Evolutionary conservation across 2,329 filamentous ascomycete genomes (phyloP).

Genomic region (Diplodia intermedia): DNA sequence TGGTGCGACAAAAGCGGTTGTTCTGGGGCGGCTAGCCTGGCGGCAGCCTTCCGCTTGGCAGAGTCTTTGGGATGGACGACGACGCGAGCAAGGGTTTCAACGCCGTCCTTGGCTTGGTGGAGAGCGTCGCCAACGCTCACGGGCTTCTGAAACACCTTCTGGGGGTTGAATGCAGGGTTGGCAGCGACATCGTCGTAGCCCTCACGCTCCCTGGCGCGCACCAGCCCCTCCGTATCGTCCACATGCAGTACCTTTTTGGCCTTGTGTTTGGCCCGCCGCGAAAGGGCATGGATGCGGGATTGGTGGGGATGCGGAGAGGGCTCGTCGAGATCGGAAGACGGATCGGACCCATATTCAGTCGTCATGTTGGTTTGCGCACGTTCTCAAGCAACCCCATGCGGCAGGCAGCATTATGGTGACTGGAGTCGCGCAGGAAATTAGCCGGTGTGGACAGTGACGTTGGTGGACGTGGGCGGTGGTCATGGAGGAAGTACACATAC

Average conservation of each 20-base stretch:
- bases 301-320: neutral
- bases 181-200: slow-evolving; percentile 31
- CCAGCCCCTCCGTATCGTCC: slow-evolving; percentile 25
- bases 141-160: slow-evolving; percentile 37
- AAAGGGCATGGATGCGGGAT: slow-evolving; percentile 14
- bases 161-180: slow-evolving; percentile 48
- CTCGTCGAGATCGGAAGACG: neutral
- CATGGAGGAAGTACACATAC: neutral
- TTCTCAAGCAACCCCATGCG: neutral
- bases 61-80: slow-evolving; percentile 44
- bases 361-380: neutral
- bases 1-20: slow-evolving; percentile 45
- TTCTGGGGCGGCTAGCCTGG: slow-evolving; percentile 45
- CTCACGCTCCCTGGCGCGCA: slow-evolving; percentile 6
- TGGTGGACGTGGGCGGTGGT: slow-evolving; percentile 8
- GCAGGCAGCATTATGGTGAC: slow-evolving; percentile 1
- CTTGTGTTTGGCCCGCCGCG: slow-evolving; percentile 27
- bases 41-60: slow-evolving; percentile 43
- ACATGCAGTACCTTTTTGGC: slow-evolving; percentile 31
- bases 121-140: slow-evolving; percentile 34
- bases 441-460: neutral
- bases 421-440: neutral
- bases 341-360: neutral
- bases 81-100: slow-evolving; percentile 37
- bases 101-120: slow-evolving; percentile 34